These are phyloP conservation scores for Parietichytrium sp. DNA, from an alignment of 108 stramenopile genomes.

Conservation along the genomic window DNA sequence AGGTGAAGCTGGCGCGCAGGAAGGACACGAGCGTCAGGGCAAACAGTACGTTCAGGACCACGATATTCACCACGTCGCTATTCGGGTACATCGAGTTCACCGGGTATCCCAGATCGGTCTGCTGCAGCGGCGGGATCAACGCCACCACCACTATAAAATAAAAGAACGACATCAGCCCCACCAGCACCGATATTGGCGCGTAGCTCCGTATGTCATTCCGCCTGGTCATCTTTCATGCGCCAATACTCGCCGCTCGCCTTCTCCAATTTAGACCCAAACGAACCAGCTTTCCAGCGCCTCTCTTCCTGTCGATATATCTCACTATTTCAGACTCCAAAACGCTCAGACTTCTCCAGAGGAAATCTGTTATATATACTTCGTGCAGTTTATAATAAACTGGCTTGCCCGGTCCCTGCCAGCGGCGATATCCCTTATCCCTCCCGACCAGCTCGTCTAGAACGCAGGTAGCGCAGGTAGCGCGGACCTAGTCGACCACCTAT, in stretches of 20 bases:
- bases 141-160: background rate
- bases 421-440: too few species aligned
- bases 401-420: too few species aligned
- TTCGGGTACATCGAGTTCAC: constrained; percentile 5
- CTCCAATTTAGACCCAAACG: too few species aligned
- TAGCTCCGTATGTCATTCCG: background rate
- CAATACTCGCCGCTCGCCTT: background rate
- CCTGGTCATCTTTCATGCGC: background rate
- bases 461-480: too few species aligned
- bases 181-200: background rate
- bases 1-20: background rate
- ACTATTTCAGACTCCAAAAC: too few species aligned
- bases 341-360: too few species aligned
- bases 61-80: background rate
- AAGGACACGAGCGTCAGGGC: background rate
- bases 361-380: too few species aligned
- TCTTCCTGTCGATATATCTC: too few species aligned
- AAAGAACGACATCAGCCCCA: background rate
- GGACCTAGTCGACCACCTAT: too few species aligned
- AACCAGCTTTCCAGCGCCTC: too few species aligned
- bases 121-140: background rate
- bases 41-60: background rate
- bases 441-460: too few species aligned
- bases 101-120: background rate
- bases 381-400: too few species aligned